These are phyloP conservation scores for Nicotiana tomentosiformis DNA, from an alignment of 257 asterid genomes.

Conservation along the genomic window DNA sequence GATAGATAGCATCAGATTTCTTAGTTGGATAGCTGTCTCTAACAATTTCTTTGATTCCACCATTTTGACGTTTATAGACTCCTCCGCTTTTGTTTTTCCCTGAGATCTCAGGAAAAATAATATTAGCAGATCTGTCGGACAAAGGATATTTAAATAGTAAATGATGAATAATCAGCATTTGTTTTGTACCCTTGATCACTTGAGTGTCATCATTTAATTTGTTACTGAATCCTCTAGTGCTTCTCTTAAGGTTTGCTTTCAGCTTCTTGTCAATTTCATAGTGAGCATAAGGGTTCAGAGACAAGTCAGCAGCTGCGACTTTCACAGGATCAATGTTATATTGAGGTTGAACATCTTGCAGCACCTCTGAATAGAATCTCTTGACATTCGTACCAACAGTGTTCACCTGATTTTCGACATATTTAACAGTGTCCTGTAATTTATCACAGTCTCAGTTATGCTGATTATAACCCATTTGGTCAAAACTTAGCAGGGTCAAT, in stretches of 20 bases:
- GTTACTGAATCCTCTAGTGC: constrained; percentile 19
- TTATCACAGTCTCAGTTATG: not conserved
- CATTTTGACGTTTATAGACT: constrained; percentile 35
- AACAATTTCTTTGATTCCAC: constrained; percentile 45
- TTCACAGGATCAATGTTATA: constrained; percentile 42
- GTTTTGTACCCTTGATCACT: constrained; percentile 25
- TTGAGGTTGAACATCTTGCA: constrained; percentile 59
- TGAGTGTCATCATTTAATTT: constrained; percentile 30
- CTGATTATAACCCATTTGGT: not conserved
- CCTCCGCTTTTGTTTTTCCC: constrained; percentile 35
- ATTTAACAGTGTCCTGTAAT: constrained; percentile 65
- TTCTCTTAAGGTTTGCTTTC: constrained; percentile 26
- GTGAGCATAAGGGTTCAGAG: constrained; percentile 40
- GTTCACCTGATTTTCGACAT: constrained; percentile 70
- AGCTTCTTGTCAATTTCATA: constrained; percentile 32
- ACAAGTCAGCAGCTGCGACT: constrained; percentile 43
- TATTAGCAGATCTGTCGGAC: constrained; percentile 18
- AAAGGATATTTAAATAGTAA: not conserved
- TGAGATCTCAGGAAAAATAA: constrained; percentile 19
- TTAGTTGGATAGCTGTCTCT: constrained; percentile 19
- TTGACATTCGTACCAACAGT: constrained; percentile 64
- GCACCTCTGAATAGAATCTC: constrained; percentile 67
- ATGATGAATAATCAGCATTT: not conserved
- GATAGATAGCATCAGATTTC: constrained; percentile 5
- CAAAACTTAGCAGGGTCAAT: not conserved